phyloP scores from a whole-genome alignment of 1,139 yeast species.

The Pneumocystis wakefieldiae region DNA sequence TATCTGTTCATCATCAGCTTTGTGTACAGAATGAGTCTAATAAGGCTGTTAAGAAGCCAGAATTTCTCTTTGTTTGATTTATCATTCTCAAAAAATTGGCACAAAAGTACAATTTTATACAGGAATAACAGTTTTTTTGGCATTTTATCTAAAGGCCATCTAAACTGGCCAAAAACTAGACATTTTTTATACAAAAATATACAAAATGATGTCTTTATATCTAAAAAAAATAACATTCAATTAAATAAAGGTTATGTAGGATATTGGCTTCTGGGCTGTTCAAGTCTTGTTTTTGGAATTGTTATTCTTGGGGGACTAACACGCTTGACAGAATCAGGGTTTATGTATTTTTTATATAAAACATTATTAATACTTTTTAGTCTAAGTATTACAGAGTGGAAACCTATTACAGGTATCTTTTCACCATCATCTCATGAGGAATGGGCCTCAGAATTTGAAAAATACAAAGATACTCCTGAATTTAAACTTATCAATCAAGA shows the following conservation, averaged over 20 bases:
- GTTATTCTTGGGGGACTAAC: constrained; percentile 95
- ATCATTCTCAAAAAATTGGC: too few relatives aligned
- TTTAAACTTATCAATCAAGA: constrained; percentile 70
- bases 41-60: too few relatives aligned
- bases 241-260: constrained; percentile 36
- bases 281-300: constrained; percentile 83
- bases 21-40: too few relatives aligned
- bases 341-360: not conserved
- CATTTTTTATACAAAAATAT: not conserved
- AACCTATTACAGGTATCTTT: constrained; percentile 85
- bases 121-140: not conserved
- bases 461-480: constrained; percentile 80
- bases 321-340: constrained; percentile 83
- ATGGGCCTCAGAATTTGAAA: constrained; percentile 73
- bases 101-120: too few relatives aligned
- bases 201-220: not conserved
- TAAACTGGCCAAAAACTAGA: not conserved
- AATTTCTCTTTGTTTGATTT: too few relatives aligned
- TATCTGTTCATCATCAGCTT: too few relatives aligned
- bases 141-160: not conserved
- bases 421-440: constrained; percentile 71
- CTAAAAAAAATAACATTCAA: not conserved
- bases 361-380: not conserved
- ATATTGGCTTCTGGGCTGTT: constrained; percentile 80
- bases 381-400: constrained; percentile 94